Percentiles rank a stretch among this genome's conserved stretches.
phyloP scores from a whole-genome alignment of 2,329 filamentous ascomycete genomes.

The Passalora sequoiae region DNA sequence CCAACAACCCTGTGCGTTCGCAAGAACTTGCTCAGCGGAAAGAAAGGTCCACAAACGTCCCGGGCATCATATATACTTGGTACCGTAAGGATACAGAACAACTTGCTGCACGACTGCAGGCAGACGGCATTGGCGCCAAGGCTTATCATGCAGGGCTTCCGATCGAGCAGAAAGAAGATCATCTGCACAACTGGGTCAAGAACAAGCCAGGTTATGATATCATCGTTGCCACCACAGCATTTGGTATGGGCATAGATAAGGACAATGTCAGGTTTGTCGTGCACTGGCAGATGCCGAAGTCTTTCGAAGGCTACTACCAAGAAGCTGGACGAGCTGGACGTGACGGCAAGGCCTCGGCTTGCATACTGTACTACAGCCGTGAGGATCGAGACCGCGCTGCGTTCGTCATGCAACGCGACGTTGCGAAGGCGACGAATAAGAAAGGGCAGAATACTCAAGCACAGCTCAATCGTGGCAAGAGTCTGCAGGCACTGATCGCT shows the following conservation, averaged over 20 bases:
- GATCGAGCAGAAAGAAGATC: slow-evolving; percentile 63
- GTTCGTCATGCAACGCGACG: slow-evolving; percentile 45
- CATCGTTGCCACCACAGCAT: slow-evolving; percentile 91
- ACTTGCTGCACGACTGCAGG: slow-evolving; percentile 60
- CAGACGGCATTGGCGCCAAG: slow-evolving; percentile 66
- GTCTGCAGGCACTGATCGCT: slow-evolving; percentile 55
- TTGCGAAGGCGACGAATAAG: slow-evolving; percentile 33
- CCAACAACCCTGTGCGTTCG: slow-evolving; percentile 51
- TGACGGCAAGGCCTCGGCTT: slow-evolving; percentile 80
- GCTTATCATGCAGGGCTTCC: slow-evolving; percentile 67
- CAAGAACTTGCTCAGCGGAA: slow-evolving; percentile 52
- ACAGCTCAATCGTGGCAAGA: slow-evolving; percentile 39
- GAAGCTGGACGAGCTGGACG: slow-evolving; percentile 88
- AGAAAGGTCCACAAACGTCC: slow-evolving; percentile 57
- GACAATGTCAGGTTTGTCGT: slow-evolving; percentile 90
- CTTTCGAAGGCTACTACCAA: slow-evolving; percentile 93
- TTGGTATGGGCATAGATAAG: slow-evolving; percentile 98
- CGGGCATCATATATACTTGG: slow-evolving; percentile 76
- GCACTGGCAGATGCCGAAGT: slow-evolving; percentile 90
- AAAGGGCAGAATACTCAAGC: slow-evolving; percentile 35
- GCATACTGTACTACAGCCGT: slow-evolving; percentile 84
- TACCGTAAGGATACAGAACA: slow-evolving; percentile 69
- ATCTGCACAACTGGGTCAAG: slow-evolving; percentile 65
- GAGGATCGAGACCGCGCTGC: slow-evolving; percentile 76
- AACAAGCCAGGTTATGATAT: slow-evolving; percentile 77